Percentiles rank a stretch among this genome's conserved stretches.
Conservation (phyloP, 1,284 basidiomycete genomes). For the Cutaneotrichosporon sp. region DNA sequence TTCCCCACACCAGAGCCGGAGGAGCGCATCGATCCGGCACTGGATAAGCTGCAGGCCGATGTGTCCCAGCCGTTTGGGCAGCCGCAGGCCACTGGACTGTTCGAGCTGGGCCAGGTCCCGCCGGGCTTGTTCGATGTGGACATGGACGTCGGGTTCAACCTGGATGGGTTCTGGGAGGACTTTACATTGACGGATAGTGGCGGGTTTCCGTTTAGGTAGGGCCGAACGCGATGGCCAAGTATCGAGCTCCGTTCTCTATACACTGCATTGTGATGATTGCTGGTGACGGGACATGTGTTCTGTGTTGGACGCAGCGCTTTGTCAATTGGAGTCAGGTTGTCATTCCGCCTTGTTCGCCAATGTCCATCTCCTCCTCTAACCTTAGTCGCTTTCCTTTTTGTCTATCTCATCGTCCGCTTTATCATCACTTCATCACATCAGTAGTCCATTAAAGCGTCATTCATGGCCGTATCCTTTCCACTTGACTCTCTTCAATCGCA, state of each 20-base stretch:
- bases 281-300: too few species aligned
- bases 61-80: too few species aligned
- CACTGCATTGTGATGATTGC: too few species aligned
- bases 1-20: conserved; percentile 37
- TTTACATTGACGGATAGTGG: conserved; percentile 41
- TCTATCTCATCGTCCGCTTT: background rate
- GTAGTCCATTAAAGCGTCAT: too few species aligned
- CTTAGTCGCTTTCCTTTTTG: too few species aligned
- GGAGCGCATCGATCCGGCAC: conserved; percentile 1
- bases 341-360: too few species aligned
- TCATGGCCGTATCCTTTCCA: background rate
- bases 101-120: conserved; percentile 16
- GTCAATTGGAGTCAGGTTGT: too few species aligned
- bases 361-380: too few species aligned
- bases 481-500: background rate
- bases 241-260: too few species aligned
- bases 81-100: conserved; percentile 7
- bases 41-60: background rate
- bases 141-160: conserved; percentile 36
- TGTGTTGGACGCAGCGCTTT: too few species aligned
- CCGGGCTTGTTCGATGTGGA: conserved; percentile 36
- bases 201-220: conserved; percentile 41
- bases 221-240: too few species aligned
- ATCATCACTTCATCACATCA: background rate
- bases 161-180: conserved; percentile 46